Conservation (phyloP, 352 stramenopile species). For the Achlya hypogyna region DNA sequence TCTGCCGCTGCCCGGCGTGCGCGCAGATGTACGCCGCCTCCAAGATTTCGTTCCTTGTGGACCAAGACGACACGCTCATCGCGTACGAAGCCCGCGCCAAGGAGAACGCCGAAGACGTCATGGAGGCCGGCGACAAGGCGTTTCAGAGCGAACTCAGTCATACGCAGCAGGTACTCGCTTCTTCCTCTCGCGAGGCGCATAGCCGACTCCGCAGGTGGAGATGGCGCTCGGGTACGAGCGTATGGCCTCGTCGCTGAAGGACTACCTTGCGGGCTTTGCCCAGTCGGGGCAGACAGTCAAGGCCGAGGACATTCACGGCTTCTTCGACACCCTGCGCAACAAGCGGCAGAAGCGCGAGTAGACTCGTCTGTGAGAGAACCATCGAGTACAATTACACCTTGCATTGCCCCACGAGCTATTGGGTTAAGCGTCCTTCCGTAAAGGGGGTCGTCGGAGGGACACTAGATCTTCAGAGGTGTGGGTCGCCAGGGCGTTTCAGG, state of each 20-base stretch:
- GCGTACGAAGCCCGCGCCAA: constrained; percentile 46
- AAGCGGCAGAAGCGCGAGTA: constrained; percentile 41
- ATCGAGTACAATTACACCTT: too few species aligned
- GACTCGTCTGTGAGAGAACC: not conserved
- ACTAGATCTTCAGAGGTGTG: too few species aligned
- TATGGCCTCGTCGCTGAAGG: constrained; percentile 64
- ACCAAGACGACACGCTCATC: constrained; percentile 50
- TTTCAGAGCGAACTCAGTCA: constrained; percentile 52
- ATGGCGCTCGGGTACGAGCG: constrained; percentile 59
- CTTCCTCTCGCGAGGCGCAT: not conserved
- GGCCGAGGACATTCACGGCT: constrained; percentile 57
- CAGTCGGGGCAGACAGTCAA: constrained; percentile 49
- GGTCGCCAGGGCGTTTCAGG: too few species aligned
- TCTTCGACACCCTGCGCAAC: constrained; percentile 46
- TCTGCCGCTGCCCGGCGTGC: constrained; percentile 52
- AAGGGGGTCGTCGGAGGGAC: too few species aligned
- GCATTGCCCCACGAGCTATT: too few species aligned
- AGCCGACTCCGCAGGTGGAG: constrained; percentile 27
- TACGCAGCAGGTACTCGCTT: constrained; percentile 34
- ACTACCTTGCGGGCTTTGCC: constrained; percentile 53
- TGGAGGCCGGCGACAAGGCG: constrained; percentile 31
- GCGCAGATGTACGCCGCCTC: constrained; percentile 36
- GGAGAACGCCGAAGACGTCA: constrained; percentile 26
- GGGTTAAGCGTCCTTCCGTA: too few species aligned
- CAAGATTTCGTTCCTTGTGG: constrained; percentile 50